Evolutionary conservation across 2,329 filamentous ascomycete genomes (phyloP).

Genomic region (Coniosporium tulheliwenetii): DNA sequence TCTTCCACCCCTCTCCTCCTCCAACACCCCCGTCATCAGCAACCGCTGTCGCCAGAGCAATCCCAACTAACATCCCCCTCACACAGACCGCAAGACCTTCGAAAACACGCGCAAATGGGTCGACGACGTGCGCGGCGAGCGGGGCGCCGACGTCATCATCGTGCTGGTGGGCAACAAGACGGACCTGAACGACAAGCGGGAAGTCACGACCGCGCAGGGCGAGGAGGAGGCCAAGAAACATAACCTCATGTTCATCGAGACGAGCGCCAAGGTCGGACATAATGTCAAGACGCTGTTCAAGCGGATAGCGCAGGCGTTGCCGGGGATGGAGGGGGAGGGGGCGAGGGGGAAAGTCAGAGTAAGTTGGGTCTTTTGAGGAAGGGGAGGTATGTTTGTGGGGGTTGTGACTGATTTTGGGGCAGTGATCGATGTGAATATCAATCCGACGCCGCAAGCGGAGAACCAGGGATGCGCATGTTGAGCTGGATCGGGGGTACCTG

Average conservation of each 20-base stretch:
- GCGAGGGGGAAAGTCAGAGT: constrained; percentile 68
- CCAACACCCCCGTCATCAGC: too few species aligned
- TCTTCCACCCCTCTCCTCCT: not conserved
- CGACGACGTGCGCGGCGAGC: constrained; percentile 89
- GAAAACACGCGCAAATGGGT: constrained; percentile 99
- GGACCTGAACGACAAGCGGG: constrained; percentile 92
- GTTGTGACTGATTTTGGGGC: not conserved
- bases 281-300: constrained; percentile 97
- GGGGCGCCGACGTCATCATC: constrained; percentile 97
- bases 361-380: constrained; percentile 25
- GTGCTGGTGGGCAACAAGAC: constrained; percentile 99
- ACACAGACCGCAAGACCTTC: constrained; percentile 76
- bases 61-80: constrained; percentile 22
- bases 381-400: not conserved
- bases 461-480: constrained; percentile 21
- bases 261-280: constrained; percentile 90
- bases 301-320: constrained; percentile 93
- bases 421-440: constrained; percentile 21
- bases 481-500: not conserved
- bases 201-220: constrained; percentile 90
- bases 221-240: constrained; percentile 98
- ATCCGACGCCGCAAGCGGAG: constrained; percentile 16
- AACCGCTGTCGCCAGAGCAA: not conserved
- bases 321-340: constrained; percentile 92
- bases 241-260: constrained; percentile 98